Percentiles rank a stretch among this genome's conserved stretches.
These are phyloP conservation scores for Capronia coronata DNA, from an alignment of 2,329 filamentous ascomycete species.

Conservation along the genomic window DNA sequence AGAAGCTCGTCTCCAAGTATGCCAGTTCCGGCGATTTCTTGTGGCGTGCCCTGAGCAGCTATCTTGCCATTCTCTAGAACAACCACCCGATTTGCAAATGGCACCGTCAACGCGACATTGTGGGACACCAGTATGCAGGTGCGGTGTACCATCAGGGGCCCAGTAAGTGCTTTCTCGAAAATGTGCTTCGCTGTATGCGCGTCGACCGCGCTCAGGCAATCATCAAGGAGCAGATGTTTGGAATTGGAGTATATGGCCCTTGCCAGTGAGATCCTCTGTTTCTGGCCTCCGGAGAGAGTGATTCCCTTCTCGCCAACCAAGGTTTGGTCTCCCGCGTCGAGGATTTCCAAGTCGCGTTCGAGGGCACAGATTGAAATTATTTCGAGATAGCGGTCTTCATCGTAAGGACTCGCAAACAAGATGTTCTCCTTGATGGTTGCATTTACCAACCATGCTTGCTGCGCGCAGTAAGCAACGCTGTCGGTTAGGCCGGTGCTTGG, in stretches of 20 bases:
- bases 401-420: constrained; percentile 72
- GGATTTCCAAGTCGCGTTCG: constrained; percentile 82
- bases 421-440: constrained; percentile 96
- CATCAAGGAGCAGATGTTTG: constrained; percentile 82
- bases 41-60: constrained; percentile 65
- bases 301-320: constrained; percentile 96
- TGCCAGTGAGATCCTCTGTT: constrained; percentile 94
- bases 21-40: constrained; percentile 76
- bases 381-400: constrained; percentile 75
- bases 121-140: constrained; percentile 96
- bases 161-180: constrained; percentile 84
- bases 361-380: constrained; percentile 88
- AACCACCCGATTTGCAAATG: constrained; percentile 72
- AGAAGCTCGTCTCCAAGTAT: constrained; percentile 79
- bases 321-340: constrained; percentile 87
- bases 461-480: constrained; percentile 90
- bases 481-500: constrained; percentile 81
- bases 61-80: constrained; percentile 83
- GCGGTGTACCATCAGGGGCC: constrained; percentile 77
- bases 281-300: constrained; percentile 91
- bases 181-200: constrained; percentile 98
- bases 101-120: constrained; percentile 82
- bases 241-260: constrained; percentile 95
- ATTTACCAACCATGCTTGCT: constrained; percentile 95
- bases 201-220: constrained; percentile 93